These are phyloP conservation scores for Carex myosuroides DNA, from an alignment of 176 grass and related monocot species.

Conservation along the genomic window DNA sequence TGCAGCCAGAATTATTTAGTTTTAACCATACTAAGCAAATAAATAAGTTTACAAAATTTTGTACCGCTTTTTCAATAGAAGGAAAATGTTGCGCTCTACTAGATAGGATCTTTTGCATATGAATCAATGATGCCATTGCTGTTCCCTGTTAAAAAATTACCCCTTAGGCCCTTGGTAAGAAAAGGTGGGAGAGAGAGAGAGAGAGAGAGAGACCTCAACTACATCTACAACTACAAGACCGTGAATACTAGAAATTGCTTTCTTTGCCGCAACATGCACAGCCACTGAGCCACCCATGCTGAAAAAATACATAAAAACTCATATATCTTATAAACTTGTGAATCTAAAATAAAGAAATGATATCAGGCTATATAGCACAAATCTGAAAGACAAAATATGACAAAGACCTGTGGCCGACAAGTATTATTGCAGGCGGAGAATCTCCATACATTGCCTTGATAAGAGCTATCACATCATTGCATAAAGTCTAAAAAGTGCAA, in stretches of 20 bases:
- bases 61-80: slow-evolving; percentile 84
- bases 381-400: slow-evolving; percentile 5
- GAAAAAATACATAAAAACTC: neutral
- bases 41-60: slow-evolving; percentile 17
- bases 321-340: neutral
- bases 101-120: slow-evolving; percentile 95
- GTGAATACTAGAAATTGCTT: slow-evolving; percentile 52
- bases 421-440: slow-evolving; percentile 87
- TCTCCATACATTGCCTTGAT: slow-evolving; percentile 65
- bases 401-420: slow-evolving; percentile 85
- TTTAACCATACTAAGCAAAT: slow-evolving; percentile 1
- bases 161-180: neutral
- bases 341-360: neutral
- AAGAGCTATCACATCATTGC: slow-evolving; percentile 72
- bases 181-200: neutral
- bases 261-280: slow-evolving; percentile 86
- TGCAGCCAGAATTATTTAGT: neutral
- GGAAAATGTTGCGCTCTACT: slow-evolving; percentile 73
- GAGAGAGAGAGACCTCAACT: slow-evolving; percentile 69
- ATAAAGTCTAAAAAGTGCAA: slow-evolving; percentile 59
- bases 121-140: slow-evolving; percentile 83
- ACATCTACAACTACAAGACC: slow-evolving; percentile 94
- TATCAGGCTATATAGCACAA: neutral
- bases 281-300: slow-evolving; percentile 97
- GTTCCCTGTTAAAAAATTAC: slow-evolving; percentile 64